Conservation (phyloP, 768 basidiomycete genomes). For the Brasilioporus rufonigricans region DNA sequence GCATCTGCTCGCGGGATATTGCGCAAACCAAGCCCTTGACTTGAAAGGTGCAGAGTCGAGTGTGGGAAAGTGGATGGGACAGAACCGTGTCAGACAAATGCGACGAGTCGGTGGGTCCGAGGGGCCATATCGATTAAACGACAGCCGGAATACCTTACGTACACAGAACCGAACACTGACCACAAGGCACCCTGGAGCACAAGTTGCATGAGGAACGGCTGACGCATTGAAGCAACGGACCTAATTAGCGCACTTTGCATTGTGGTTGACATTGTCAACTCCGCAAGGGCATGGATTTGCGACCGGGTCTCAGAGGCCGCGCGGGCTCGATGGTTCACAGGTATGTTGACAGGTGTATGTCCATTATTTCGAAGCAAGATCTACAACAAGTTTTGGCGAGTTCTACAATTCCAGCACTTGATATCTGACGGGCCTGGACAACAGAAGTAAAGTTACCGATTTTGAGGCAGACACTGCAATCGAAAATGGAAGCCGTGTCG, state of each 20-base stretch:
- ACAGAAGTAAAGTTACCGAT: slow-evolving; percentile 18
- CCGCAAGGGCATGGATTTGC: slow-evolving; percentile 26
- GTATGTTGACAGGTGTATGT: slow-evolving; percentile 22
- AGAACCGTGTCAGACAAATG: slow-evolving; percentile 30
- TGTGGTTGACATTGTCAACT: slow-evolving; percentile 29
- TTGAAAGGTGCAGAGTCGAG: slow-evolving; percentile 30
- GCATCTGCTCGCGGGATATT: slow-evolving; percentile 37
- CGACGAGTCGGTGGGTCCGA: slow-evolving; percentile 37
- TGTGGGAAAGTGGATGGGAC: slow-evolving; percentile 34
- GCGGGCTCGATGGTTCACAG: slow-evolving; percentile 14
- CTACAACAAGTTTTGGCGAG: slow-evolving; percentile 28
- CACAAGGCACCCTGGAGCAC: slow-evolving; percentile 34
- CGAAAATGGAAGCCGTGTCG: slow-evolving; percentile 19
- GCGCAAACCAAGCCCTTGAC: slow-evolving; percentile 33
- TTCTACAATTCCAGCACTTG: slow-evolving; percentile 24
- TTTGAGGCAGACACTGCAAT: slow-evolving; percentile 18
- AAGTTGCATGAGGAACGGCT: slow-evolving; percentile 28
- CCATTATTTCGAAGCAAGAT: slow-evolving; percentile 24
- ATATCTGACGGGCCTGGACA: slow-evolving; percentile 16
- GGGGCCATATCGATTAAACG: slow-evolving; percentile 38
- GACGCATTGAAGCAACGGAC: slow-evolving; percentile 28
- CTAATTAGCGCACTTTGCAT: slow-evolving; percentile 35
- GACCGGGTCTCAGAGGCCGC: slow-evolving; percentile 29
- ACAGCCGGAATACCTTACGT: slow-evolving; percentile 37
- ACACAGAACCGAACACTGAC: slow-evolving; percentile 26